These are phyloP conservation scores for Piromyces sp. DNA, from an alignment of 192 early-diverging fungal genomes.

Conservation along the genomic window DNA sequence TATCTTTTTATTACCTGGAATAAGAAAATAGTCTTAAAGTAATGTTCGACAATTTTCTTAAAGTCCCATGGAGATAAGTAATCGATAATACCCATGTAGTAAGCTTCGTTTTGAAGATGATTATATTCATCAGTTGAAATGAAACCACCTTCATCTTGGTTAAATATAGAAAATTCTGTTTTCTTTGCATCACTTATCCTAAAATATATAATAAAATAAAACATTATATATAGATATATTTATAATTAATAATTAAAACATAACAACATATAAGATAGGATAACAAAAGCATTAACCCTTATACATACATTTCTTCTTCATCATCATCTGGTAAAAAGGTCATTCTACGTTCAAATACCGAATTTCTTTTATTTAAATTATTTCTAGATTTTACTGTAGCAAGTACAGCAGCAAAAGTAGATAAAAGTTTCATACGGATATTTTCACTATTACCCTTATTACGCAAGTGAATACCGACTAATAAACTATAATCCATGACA, in stretches of 20 bases:
- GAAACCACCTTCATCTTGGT: constrained; percentile 81
- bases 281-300: too few species aligned
- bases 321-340: constrained; percentile 16
- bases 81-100: constrained; percentile 95
- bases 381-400: not conserved
- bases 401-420: not conserved
- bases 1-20: constrained; percentile 14
- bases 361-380: not conserved
- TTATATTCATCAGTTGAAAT: constrained; percentile 54
- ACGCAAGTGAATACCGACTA: constrained; percentile 84
- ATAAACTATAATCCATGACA: constrained; percentile 99
- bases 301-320: not conserved
- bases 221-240: too few species aligned
- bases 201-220: too few species aligned
- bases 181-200: too few species aligned
- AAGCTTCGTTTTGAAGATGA: constrained; percentile 48
- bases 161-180: constrained; percentile 59
- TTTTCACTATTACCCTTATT: constrained; percentile 46
- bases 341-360: not conserved
- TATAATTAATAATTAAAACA: not conserved
- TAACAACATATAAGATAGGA: constrained; percentile 16
- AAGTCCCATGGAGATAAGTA: constrained; percentile 87
- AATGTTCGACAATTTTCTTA: constrained; percentile 74
- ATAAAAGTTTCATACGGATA: not conserved
- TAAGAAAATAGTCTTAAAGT: constrained; percentile 69